phyloP scores from a whole-genome alignment of 768 basidiomycete species.

The Amanita jacksonii region DNA sequence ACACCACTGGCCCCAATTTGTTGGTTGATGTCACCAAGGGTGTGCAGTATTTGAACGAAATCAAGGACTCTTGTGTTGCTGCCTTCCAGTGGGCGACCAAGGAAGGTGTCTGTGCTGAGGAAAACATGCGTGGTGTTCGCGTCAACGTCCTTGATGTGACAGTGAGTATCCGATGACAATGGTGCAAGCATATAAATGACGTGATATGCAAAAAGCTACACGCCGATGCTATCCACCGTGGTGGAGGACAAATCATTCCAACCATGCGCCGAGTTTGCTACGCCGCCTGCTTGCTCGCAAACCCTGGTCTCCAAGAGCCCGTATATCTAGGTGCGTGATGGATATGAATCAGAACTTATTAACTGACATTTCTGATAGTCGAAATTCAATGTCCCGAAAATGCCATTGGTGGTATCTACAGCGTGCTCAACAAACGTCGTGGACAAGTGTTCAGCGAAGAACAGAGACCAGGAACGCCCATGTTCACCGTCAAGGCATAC shows the following conservation, averaged over 20 bases:
- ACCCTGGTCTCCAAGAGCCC: constrained; percentile 90
- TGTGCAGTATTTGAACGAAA: constrained; percentile 98
- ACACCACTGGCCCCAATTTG: constrained; percentile 94
- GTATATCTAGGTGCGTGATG: constrained; percentile 70
- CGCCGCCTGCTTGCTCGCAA: constrained; percentile 88
- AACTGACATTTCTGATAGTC: constrained; percentile 36
- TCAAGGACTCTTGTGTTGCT: constrained; percentile 99
- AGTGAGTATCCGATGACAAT: constrained; percentile 30
- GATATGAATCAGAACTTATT: not conserved
- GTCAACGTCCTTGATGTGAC: constrained; percentile 95
- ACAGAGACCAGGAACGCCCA: constrained; percentile 93
- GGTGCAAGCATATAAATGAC: too few relatives aligned
- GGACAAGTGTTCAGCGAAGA: constrained; percentile 98
- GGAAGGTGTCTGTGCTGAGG: constrained; percentile 93
- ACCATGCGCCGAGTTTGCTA: constrained; percentile 94
- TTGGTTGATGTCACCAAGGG: constrained; percentile 98
- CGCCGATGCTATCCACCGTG: constrained; percentile 98
- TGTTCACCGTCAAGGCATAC: constrained; percentile 99
- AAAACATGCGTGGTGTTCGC: constrained; percentile 98
- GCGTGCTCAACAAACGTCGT: constrained; percentile 88
- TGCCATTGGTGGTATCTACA: constrained; percentile 97
- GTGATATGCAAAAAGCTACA: constrained; percentile 87
- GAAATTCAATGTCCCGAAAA: constrained; percentile 98
- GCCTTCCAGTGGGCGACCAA: constrained; percentile 27
- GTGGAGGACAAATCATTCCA: constrained; percentile 97